phyloP scores from a whole-genome alignment of 2,329 filamentous ascomycete species.

The Boeremia lycopersici region DNA sequence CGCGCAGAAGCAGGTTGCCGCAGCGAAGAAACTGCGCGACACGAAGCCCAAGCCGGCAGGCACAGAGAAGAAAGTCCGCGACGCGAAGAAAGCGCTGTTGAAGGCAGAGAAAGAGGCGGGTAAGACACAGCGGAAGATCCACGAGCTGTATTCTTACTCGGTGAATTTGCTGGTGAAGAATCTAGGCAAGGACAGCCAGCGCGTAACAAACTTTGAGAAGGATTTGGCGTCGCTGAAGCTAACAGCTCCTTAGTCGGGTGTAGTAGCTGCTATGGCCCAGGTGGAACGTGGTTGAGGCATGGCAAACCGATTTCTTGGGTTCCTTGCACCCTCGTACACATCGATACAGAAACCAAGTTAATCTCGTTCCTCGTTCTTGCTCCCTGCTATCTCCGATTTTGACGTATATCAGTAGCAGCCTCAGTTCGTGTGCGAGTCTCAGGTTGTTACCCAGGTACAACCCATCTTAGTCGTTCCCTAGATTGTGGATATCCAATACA shows the following conservation, averaged over 20 bases:
- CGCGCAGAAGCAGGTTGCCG: background rate
- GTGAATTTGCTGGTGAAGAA: background rate
- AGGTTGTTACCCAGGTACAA: no score
- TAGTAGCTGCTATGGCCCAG: no score
- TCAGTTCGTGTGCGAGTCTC: no score
- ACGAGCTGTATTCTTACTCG: background rate
- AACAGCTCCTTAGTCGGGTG: background rate
- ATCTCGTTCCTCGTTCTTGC: no score
- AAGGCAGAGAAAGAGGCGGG: background rate
- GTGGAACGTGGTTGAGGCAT: no score
- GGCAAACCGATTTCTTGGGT: no score
- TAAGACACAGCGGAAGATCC: background rate
- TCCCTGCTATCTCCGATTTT: no score
- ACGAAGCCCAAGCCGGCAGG: background rate
- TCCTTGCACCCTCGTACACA: no score
- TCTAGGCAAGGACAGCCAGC: background rate
- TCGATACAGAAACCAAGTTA: no score
- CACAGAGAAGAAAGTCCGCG: background rate
- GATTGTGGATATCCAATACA: no score
- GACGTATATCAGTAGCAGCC: no score
- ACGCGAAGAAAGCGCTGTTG: background rate
- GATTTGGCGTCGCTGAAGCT: background rate
- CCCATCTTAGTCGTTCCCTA: no score
- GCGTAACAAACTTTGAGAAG: background rate
- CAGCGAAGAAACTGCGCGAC: background rate